A percentile compares a stretch with the other conserved stretches of the same genome.
Evolutionary conservation across 352 stramenopile genomes (phyloP).

Genomic region (Pythium diclinum): DNA sequence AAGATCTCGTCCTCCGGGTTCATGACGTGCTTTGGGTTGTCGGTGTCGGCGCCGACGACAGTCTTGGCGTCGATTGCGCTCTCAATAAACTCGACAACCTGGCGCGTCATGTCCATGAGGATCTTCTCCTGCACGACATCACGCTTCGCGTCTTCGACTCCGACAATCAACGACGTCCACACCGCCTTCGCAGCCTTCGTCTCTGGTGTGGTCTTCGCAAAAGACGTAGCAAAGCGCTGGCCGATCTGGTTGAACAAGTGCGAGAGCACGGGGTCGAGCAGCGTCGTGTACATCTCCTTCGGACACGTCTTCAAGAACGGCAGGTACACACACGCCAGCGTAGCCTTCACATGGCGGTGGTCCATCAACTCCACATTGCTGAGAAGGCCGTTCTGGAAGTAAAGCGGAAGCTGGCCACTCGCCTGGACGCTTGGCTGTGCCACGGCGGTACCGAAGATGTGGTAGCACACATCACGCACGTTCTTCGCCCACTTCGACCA

Average conservation of each 20-base stretch:
- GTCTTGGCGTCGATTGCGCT: constrained; percentile 70
- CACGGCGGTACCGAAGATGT: constrained; percentile 67
- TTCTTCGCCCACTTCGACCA: constrained; percentile 85
- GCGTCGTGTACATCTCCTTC: constrained; percentile 43
- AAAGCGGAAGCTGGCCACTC: constrained; percentile 35
- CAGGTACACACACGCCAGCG: constrained; percentile 66
- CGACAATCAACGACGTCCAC: constrained; percentile 56
- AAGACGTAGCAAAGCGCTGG: constrained; percentile 46
- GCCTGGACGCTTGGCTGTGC: constrained; percentile 50
- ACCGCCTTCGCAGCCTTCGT: constrained; percentile 33
- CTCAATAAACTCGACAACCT: constrained; percentile 74
- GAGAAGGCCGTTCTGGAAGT: constrained; percentile 66
- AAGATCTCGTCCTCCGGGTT: constrained; percentile 53
- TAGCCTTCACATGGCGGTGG: constrained; percentile 67
- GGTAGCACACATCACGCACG: constrained; percentile 72
- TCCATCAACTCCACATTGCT: constrained; percentile 64
- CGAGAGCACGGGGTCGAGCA: constrained; percentile 62
- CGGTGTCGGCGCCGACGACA: constrained; percentile 62
- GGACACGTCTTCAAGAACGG: constrained; percentile 73
- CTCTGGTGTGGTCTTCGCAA: constrained; percentile 27
- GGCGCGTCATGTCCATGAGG: constrained; percentile 60
- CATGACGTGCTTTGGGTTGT: constrained; percentile 74
- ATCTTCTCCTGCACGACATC: constrained; percentile 73
- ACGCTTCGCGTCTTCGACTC: constrained; percentile 63
- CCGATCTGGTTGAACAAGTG: constrained; percentile 56